Evolutionary conservation across 2,329 filamentous ascomycete genomes (phyloP), one percentile per base, ranked within the genome.

Genomic region (Pseudogymnoascus sp.): DNA sequence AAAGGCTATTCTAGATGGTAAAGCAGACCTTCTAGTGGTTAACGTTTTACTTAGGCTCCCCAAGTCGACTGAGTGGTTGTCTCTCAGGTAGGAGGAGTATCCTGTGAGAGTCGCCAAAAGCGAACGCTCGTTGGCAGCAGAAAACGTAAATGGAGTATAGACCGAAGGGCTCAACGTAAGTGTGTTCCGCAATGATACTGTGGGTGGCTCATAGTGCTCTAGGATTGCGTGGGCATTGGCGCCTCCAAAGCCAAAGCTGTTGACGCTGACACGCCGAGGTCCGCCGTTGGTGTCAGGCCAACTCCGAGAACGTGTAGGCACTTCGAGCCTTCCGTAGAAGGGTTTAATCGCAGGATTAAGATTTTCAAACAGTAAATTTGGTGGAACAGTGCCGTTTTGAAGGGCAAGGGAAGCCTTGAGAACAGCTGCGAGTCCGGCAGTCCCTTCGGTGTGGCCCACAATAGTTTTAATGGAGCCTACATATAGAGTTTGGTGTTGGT

Each of bases 201-300:
- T n/a, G 7, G 48, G 5, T 10, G 21, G 37, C 37, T 35, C 21
- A 29, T 29, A 58, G 48, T 58, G 27, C n/a, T 29, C 37, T 21
- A 40, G 15, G 10, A 40, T 40, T 21, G 37, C 37, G 65, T 79
- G 78, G 2, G 75, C 76, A 64, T 80, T 80, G n/a, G 77, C 76
- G n/a, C 78, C 78, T 5, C 78, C 45, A 31, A 33, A 35, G 0
- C 79, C 79, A 58, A 81, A 71, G n/a, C 62, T 65, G 55, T 69
- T 69, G 8, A 69, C 66, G 61, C 65, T 67, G 1, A 63, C 68
- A 9, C 68, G 39, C 4, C 64, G 61, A n/a, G 58, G 52, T 4
- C 15, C 37, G 13, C 25, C 25, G 45, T 31, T 52, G 21, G 21
- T 31, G 10, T 27, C 10, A 27, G 60, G 60, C 60, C 60, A 61